A percentile compares a stretch with the other conserved stretches of the same genome.
Conservation (phyloP, 2,329 filamentous ascomycete species). For the Ustulina deusta region DNA sequence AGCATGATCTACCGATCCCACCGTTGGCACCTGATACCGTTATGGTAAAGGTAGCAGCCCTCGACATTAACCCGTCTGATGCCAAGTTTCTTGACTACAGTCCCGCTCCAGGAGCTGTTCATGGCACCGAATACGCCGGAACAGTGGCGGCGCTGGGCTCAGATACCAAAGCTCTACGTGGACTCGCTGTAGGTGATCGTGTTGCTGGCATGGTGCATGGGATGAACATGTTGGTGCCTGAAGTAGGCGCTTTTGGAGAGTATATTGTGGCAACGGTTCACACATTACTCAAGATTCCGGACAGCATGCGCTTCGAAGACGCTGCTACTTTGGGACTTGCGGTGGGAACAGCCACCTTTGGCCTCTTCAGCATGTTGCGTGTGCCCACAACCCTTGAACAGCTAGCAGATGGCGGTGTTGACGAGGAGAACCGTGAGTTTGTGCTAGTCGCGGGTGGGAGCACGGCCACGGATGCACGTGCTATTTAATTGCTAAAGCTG, state of each 20-base stretch:
- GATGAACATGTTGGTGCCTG: slow-evolving; percentile 22
- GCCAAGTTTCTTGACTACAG: slow-evolving; percentile 40
- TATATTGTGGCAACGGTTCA: slow-evolving; percentile 48
- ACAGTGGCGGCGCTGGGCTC: slow-evolving; percentile 36
- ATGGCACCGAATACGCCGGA: slow-evolving; percentile 42
- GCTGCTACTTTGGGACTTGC: slow-evolving; percentile 50
- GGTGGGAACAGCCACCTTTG: slow-evolving; percentile 47
- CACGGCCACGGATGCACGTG: slow-evolving; percentile 57
- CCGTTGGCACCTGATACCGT: slow-evolving; percentile 33
- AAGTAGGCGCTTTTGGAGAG: slow-evolving; percentile 52
- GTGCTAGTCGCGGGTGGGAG: slow-evolving; percentile 61
- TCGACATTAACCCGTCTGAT: slow-evolving; percentile 45
- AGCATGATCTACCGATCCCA: slow-evolving; percentile 34
- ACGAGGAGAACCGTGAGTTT: slow-evolving; percentile 11
- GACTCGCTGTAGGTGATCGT: slow-evolving; percentile 37
- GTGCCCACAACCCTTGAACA: slow-evolving; percentile 44
- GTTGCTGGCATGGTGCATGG: slow-evolving; percentile 33
- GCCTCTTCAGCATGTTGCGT: slow-evolving; percentile 48
- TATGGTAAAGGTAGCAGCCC: slow-evolving; percentile 38
- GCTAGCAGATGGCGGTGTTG: slow-evolving; percentile 24
- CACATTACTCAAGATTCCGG: slow-evolving; percentile 50
- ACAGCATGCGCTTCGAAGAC: slow-evolving; percentile 48
- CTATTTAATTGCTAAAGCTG: slow-evolving; percentile 56
- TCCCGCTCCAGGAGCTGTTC: slow-evolving; percentile 35
- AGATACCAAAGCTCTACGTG: slow-evolving; percentile 32